Evolutionary conservation across 116 monocot genomes (phyloP).

Genomic region (Dioscorea cayenensis): DNA sequence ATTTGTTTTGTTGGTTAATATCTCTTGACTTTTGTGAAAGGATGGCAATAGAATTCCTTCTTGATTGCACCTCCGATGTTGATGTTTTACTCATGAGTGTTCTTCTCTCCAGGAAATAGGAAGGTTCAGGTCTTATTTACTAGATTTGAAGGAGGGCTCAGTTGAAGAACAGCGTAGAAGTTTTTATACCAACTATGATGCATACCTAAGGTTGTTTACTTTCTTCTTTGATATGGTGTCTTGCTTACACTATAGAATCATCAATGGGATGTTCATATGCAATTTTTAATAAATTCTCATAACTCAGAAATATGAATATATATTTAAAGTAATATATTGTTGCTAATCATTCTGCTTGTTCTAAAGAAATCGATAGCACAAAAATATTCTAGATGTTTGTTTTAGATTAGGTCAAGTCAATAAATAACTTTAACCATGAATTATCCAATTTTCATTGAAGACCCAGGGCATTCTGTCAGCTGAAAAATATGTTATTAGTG

Average conservation of each 20-base stretch:
- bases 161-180: conserved; percentile 99
- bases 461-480: neutral
- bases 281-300: neutral
- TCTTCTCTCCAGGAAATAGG: conserved; percentile 78
- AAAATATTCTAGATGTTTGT: too few species aligned
- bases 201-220: conserved; percentile 73
- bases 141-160: conserved; percentile 94
- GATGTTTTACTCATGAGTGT: neutral
- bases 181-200: conserved; percentile 98
- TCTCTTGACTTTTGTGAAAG: too few species aligned
- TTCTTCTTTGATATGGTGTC: neutral
- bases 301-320: neutral
- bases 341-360: too few species aligned
- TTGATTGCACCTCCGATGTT: too few species aligned
- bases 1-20: too few species aligned
- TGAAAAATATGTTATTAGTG: neutral
- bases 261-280: neutral
- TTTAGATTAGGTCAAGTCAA: too few species aligned
- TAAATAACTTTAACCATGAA: too few species aligned
- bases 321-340: neutral
- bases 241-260: neutral
- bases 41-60: too few species aligned
- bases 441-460: neutral
- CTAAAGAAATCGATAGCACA: neutral
- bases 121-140: conserved; percentile 75